Base-by-base conservation (phyloP, 2,329 filamentous ascomycete species). In the Cladosporium halotolerans region DNA sequence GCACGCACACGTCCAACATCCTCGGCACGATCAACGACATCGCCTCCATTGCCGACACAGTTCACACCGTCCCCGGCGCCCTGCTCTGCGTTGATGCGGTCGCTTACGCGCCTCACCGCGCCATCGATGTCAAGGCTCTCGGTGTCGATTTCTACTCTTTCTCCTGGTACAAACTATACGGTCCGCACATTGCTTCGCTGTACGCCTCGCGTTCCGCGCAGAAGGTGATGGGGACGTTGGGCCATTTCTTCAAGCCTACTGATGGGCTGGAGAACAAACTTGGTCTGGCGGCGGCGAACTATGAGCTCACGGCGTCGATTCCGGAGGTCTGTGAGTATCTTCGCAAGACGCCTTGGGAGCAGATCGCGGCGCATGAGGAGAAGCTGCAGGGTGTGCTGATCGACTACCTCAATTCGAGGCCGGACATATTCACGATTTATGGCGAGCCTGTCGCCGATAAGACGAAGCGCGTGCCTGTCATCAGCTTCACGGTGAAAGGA, bases 121-220 rank as follows among this genome's bases (percentile, higher is more conserved):
- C 73, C 7, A 70, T 92, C 9, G 84, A 92, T 65, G 84, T 91
- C 4, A 76, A 80, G 58, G 80, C 72, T 0, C 73, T 89, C 0
- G 86, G 79, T 1, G 84, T 86, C 0, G 88, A 92, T 64, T 84
- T 90, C 60, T 92, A 91, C 67, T 63, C 77, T n/a, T 89, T 91
- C 64, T 84, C 79, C 0, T 91, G 86, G 87, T 91, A 91, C 71
- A 92, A 92, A 67, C 81, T 90, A 1, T 91, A 86, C 63, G 88
- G 87, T 0, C 87, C 88, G 1, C 88, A 91, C 60, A 76, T 90
- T 1, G 78, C 86, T 0, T 79, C 85, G 58, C 72, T 92, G 1
- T 92, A 89, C 63, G 85, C 79, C 4, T 80, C 80, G 19, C 72
- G 73, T 4, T 63, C 68, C 0, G 82, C 81, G 0, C 81, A 85